These are phyloP conservation scores for Amanita molliuscula DNA, from an alignment of 768 basidiomycete species.

Conservation along the genomic window DNA sequence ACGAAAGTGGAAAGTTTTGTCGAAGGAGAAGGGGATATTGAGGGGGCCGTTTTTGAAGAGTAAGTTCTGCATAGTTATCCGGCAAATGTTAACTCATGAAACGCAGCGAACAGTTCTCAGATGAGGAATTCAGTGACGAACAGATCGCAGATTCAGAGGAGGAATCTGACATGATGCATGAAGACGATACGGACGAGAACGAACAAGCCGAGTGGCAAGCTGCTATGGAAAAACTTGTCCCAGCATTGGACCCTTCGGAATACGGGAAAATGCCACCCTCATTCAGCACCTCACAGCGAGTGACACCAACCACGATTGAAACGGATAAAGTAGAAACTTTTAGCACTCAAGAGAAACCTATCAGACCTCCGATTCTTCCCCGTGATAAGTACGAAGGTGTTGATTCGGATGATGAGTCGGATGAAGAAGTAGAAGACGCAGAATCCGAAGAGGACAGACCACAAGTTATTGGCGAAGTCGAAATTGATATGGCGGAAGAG, in stretches of 20 bases:
- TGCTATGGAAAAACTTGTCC: conserved; percentile 75
- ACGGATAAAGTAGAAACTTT: conserved; percentile 21
- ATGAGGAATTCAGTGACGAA: conserved; percentile 49
- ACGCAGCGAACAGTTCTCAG: conserved; percentile 56
- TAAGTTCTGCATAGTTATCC: conserved; percentile 28
- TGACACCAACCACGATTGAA: conserved; percentile 35
- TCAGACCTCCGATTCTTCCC: conserved; percentile 71
- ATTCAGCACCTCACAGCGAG: conserved; percentile 60
- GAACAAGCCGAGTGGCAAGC: conserved; percentile 36
- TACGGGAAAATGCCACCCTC: conserved; percentile 83
- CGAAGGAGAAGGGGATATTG: conserved; percentile 78
- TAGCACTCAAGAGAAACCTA: conserved; percentile 23
- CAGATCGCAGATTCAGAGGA: conserved; percentile 35
- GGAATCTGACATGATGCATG: conserved; percentile 26
- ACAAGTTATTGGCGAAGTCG: conserved; percentile 73
- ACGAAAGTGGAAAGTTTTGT: conserved; percentile 85
- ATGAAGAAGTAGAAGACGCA: conserved; percentile 40
- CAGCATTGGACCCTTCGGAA: conserved; percentile 67
- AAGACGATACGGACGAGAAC: conserved; percentile 15
- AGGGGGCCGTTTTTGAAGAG: conserved; percentile 89
- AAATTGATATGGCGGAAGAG: conserved; percentile 88
- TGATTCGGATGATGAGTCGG: conserved; percentile 83
- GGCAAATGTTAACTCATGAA: conserved; percentile 3
- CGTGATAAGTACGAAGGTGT: conserved; percentile 88
- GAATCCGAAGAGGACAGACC: conserved; percentile 79